phyloP scores from a whole-genome alignment of 495 filamentous ascomycete species.

The Acidomyces sp. region DNA sequence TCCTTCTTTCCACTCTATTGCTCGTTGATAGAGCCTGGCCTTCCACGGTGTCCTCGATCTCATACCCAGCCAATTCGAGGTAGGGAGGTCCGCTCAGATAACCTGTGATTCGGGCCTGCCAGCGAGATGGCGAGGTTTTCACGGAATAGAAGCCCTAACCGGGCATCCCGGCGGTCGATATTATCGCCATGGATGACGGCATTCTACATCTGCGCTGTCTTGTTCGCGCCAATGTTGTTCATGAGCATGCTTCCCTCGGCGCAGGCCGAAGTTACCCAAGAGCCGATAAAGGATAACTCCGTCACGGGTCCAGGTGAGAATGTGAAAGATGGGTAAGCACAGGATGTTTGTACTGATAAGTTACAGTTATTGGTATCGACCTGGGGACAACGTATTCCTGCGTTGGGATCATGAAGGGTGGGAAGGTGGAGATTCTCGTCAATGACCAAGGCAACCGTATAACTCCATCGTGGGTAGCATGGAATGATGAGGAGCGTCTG shows the following conservation, averaged over 20 bases:
- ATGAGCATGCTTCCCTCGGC: slow-evolving; percentile 21
- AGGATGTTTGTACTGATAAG: neutral
- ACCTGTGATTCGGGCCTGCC: slow-evolving; percentile 1
- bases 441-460: slow-evolving; percentile 99
- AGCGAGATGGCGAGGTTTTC: slow-evolving; percentile 20
- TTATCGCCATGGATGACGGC: slow-evolving; percentile 20
- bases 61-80: neutral
- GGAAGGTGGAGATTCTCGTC: slow-evolving; percentile 93
- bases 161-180: neutral
- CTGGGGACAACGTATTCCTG: slow-evolving; percentile 98
- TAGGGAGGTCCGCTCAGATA: too few relatives aligned
- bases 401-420: slow-evolving; percentile 97
- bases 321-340: neutral
- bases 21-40: too few relatives aligned
- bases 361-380: slow-evolving; percentile 88
- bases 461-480: slow-evolving; percentile 96
- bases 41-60: neutral
- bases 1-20: too few relatives aligned
- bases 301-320: slow-evolving; percentile 44
- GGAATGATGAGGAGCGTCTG: slow-evolving; percentile 91
- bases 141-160: slow-evolving; percentile 12
- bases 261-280: slow-evolving; percentile 25
- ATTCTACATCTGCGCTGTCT: slow-evolving; percentile 21
- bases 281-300: slow-evolving; percentile 53
- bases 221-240: slow-evolving; percentile 20